Evolutionary conservation across 768 basidiomycete genomes (phyloP), one percentile per base, ranked within the genome.

Genomic region (Rhodotorula paludigena): DNA sequence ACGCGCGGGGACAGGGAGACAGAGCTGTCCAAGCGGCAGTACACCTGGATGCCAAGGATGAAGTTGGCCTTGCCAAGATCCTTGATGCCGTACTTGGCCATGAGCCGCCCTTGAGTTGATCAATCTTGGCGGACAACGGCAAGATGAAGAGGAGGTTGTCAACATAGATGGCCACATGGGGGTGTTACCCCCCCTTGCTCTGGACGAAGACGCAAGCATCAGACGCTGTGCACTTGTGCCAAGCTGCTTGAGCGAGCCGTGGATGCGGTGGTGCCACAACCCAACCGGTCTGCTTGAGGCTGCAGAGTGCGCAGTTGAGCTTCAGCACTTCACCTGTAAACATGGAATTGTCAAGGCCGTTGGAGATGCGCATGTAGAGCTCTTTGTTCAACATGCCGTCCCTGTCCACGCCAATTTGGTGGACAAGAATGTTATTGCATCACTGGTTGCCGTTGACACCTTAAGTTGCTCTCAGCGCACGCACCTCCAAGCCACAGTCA

Each of bases 41-140:
- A n/a, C n/a, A n/a, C n/a, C n/a, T n/a, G n/a, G n/a, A n/a, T 0
- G 77, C 81, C 25, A 81, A 32, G 54, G 39, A 36, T 53, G 23
- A 72, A 66, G 51, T 59, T 64, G 0, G 75, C 70, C 7, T 65
- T 45, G 44, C 71, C 73, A 3, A 74, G 57, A 53, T 73, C 63
- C n/a, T 62, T 63, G 28, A 75, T 55, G 7, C 74, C 74, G 64
- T 72, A 74, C 49, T 64, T 53, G 8, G 21, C 18, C 18, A 15
- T n/a, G 30, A 75, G 64, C n/a, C n/a, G n/a, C n/a, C n/a, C n/a
- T n/a, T n/a, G n/a, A n/a, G n/a, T n/a, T n/a, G n/a, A n/a, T 15
- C 8, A 38, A 64, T 53, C 38, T 57, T 30, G 15, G 33, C 47
- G 23, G 25, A 4, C 16, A 16, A 42, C 2, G 16, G 6, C 1